Evolutionary conservation across 2,329 filamentous ascomycete species (phyloP).

Genomic region (Fusarium zealandicum): DNA sequence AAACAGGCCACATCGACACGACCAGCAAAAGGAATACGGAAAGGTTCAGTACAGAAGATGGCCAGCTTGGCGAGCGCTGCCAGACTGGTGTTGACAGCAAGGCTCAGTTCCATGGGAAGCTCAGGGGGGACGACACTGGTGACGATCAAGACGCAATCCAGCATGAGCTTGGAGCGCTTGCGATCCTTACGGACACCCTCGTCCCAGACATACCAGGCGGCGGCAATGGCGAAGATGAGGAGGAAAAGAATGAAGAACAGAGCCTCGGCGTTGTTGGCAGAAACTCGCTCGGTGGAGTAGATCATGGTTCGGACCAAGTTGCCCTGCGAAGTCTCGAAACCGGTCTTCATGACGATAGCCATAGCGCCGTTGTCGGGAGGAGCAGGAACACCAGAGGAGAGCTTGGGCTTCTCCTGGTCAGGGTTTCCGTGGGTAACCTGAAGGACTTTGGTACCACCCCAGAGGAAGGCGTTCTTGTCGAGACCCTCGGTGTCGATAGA

Average conservation of each 20-base stretch:
- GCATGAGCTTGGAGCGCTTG: slow-evolving; percentile 94
- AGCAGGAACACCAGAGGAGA: slow-evolving; percentile 78
- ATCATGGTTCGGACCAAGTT: slow-evolving; percentile 99
- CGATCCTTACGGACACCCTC: slow-evolving; percentile 94
- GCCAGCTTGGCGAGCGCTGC: slow-evolving; percentile 93
- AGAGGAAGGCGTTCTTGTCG: slow-evolving; percentile 96
- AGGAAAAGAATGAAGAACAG: slow-evolving; percentile 98
- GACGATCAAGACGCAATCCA: slow-evolving; percentile 97
- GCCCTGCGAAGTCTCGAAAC: slow-evolving; percentile 97
- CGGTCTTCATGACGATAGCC: slow-evolving; percentile 94
- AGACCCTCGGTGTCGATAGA: slow-evolving; percentile 85
- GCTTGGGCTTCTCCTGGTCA: slow-evolving; percentile 74
- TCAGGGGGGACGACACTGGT: slow-evolving; percentile 99
- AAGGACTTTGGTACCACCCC: slow-evolving; percentile 95
- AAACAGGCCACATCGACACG: slow-evolving; percentile 97
- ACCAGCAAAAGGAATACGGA: slow-evolving; percentile 95
- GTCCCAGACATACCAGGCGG: slow-evolving; percentile 98
- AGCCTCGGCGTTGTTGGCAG: slow-evolving; percentile 96
- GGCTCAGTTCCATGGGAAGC: slow-evolving; percentile 94
- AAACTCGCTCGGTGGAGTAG: slow-evolving; percentile 97
- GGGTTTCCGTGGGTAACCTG: slow-evolving; percentile 89
- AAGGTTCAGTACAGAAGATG: slow-evolving; percentile 98
- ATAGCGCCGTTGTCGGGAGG: slow-evolving; percentile 93
- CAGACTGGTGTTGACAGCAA: slow-evolving; percentile 97
- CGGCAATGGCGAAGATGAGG: slow-evolving; percentile 92